Evolutionary conservation across 1,284 basidiomycete genomes (phyloP), one percentile per base, ranked within the genome.

Genomic region (Melampsora larici-populina): DNA sequence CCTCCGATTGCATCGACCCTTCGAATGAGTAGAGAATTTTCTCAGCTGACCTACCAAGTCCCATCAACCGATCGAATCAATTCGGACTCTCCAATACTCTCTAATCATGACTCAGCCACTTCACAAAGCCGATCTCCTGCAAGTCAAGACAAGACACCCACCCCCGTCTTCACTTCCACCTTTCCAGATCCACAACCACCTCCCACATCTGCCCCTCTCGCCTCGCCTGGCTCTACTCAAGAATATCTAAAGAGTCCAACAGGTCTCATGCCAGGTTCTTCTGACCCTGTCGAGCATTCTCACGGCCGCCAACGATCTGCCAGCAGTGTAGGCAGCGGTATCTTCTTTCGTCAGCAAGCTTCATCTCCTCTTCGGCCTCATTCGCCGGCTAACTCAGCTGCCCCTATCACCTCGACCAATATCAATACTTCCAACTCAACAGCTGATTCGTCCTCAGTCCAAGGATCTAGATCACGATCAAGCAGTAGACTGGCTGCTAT

Each of bases 1-100:
- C 46, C 73, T 6, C 63, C 73, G 46, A 26, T 75, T 7, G 73
- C 80, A 15, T 58, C 77, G 6, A 69, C 58, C 64, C 71, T 68
- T 55, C 78, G 64, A 6, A 75, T 72, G 63, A 68, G 64, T 76
- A 46, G 78, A 13, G 71, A 69, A 75, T 79, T 64, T 60, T 76
- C 51, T 58, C 78, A 67, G 24, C 43, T 58, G 36, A 49, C 55
- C 36, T 46, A 75, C 21, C 49, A 18, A 33, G 43, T 58, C 66
- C 49, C 26, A 70, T 26, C 74, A 66, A 7, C 58, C 49, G 8
- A 77, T 78, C 70, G 70, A 69, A 49, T 65, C 60, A 43, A 24
- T 15, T 21, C 51, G 17, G 51, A 3, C 24, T 55, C 51, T 55
- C 51, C 51, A 3, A 6, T 15, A 55, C 29, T 63, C 29, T 26